Evolutionary conservation across 352 stramenopile genomes (phyloP).

Genomic region (Phytophthora chlamydospora): DNA sequence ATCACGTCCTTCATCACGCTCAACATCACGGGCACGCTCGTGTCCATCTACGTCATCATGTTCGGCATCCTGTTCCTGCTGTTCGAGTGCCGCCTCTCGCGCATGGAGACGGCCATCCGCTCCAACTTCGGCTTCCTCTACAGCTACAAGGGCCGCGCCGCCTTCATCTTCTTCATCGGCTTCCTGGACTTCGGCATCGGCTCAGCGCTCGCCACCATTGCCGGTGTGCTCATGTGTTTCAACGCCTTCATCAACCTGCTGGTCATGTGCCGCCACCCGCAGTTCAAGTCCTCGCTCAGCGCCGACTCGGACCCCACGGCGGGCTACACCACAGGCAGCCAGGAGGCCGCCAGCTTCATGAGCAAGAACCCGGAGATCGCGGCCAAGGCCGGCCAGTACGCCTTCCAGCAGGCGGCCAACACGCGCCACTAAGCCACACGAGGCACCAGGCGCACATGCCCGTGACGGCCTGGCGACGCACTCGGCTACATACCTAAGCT

Average conservation of each 20-base stretch:
- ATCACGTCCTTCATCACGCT: conserved; percentile 90
- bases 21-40: conserved; percentile 88
- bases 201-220: conserved; percentile 75
- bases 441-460: background rate
- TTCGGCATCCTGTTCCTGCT: conserved; percentile 88
- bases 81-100: conserved; percentile 88
- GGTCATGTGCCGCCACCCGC: conserved; percentile 86
- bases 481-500: conserved; percentile 35
- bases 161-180: conserved; percentile 91
- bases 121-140: conserved; percentile 89
- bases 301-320: conserved; percentile 76
- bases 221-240: conserved; percentile 82
- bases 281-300: conserved; percentile 85
- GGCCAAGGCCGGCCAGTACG: conserved; percentile 79
- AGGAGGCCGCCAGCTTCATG: conserved; percentile 85
- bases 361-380: conserved; percentile 80
- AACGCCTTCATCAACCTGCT: conserved; percentile 90
- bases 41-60: conserved; percentile 92
- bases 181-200: conserved; percentile 90
- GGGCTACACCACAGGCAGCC: conserved; percentile 81
- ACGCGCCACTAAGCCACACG: conserved; percentile 33
- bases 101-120: conserved; percentile 85
- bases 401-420: conserved; percentile 60
- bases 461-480: conserved; percentile 4
- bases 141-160: conserved; percentile 85